These are phyloP conservation scores for Skeletonema marinoi DNA, from an alignment of 108 stramenopile genomes.

Conservation along the genomic window DNA sequence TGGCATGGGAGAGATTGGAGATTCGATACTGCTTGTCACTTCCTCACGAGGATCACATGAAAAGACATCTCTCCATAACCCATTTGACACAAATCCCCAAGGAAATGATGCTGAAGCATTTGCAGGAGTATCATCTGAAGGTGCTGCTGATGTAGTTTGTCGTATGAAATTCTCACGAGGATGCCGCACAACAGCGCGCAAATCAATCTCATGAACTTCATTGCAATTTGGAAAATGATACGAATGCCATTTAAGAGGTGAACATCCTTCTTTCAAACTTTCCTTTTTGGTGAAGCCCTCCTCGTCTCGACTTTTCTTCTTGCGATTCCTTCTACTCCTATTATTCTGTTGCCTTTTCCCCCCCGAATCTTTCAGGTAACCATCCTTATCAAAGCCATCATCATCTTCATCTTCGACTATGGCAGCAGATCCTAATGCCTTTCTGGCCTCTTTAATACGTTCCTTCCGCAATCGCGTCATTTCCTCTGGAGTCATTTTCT, in stretches of 20 bases:
- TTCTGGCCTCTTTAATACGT: slow-evolving; percentile 25
- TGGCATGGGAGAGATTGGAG: slow-evolving; percentile 1
- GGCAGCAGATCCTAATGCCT: slow-evolving; percentile 43
- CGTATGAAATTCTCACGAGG: background rate
- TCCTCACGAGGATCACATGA: slow-evolving; percentile 52
- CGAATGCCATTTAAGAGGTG: slow-evolving; percentile 58
- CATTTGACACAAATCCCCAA: slow-evolving; percentile 63
- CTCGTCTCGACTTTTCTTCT: background rate
- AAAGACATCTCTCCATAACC: slow-evolving; percentile 77
- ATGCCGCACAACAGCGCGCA: slow-evolving; percentile 28
- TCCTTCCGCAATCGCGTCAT: slow-evolving; percentile 24
- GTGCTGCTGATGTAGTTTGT: background rate
- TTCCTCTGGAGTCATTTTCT: slow-evolving; percentile 2
- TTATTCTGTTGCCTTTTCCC: slow-evolving; percentile 22
- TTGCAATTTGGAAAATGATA: slow-evolving; percentile 71
- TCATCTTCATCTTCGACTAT: background rate
- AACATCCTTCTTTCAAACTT: slow-evolving; percentile 38
- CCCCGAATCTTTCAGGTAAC: slow-evolving; percentile 1
- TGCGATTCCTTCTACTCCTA: slow-evolving; percentile 3
- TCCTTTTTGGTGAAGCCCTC: slow-evolving; percentile 16
- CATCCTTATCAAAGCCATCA: slow-evolving; percentile 8
- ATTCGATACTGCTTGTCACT: background rate
- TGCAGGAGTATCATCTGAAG: slow-evolving; percentile 3
- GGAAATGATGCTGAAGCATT: slow-evolving; percentile 5
- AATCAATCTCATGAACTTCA: slow-evolving; percentile 76